Conservation (phyloP, 495 filamentous ascomycete species). For the Eremomyces bilateralis region DNA sequence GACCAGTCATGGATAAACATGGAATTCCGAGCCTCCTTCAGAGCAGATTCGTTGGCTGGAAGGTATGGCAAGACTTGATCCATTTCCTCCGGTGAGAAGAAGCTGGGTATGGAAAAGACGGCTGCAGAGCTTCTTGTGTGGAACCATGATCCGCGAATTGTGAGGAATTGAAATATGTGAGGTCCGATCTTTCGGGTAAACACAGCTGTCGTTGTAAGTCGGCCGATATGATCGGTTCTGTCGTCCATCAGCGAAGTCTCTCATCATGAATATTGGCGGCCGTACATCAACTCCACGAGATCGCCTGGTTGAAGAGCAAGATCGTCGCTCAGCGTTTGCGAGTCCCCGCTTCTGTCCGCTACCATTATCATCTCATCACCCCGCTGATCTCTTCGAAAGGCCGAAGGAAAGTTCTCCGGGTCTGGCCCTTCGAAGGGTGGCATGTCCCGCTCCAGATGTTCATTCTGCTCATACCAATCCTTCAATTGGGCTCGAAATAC, state of each 20-base stretch:
- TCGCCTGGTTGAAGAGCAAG: conserved; percentile 55
- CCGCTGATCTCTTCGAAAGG: no score
- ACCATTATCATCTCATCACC: no score
- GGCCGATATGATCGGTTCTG: neutral
- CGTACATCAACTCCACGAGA: conserved; percentile 42
- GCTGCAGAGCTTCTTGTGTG: conserved; percentile 23
- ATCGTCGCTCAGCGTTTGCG: no score
- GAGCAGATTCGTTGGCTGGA: conserved; percentile 25
- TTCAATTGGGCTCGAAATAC: no score
- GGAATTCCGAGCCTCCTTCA: conserved; percentile 20
- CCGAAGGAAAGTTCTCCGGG: no score
- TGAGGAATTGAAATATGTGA: conserved; percentile 48
- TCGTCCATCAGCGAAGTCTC: no score
- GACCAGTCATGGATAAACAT: conserved; percentile 24
- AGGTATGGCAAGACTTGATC: conserved; percentile 38
- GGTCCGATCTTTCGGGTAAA: conserved; percentile 39
- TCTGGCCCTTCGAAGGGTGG: no score
- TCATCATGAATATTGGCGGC: conserved; percentile 1
- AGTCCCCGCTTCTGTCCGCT: no score
- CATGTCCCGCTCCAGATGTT: no score
- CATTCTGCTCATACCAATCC: no score
- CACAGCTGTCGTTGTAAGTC: conserved; percentile 32
- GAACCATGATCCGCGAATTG: conserved; percentile 51
- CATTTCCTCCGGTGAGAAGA: conserved; percentile 34
- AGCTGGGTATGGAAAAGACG: conserved; percentile 41